Evolutionary conservation across 2,329 filamentous ascomycete genomes (phyloP), one percentile per base, ranked within the genome.

Genomic region (Ramichloridium luteum): DNA sequence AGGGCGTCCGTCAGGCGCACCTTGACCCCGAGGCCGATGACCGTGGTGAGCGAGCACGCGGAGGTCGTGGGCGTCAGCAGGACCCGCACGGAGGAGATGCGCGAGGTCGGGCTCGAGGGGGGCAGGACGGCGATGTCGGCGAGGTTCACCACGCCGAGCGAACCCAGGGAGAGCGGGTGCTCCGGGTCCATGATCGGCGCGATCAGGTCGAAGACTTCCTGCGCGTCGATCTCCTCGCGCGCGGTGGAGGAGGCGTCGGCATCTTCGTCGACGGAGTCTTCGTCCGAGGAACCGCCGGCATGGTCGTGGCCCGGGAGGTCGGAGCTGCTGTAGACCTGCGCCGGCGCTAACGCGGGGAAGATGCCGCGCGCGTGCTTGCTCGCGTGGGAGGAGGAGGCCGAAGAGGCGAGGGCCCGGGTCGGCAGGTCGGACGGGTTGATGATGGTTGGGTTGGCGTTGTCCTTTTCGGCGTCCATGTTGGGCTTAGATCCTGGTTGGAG

Each of bases 151-250:
- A 98, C 90, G 18, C 86, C 85, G 25, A 98, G 70, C 49, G 90
- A 85, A 39, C 86, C 90, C 29, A 98, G 72, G 3, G 88, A 93
- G 32, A 94, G 74, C 22, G 90, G 90, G 54, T 98, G 90, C 61
- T 98, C 90, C 2, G 90, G 90, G 57, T 98, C 90, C 14, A 83
- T 88, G 50, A 98, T 94, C 46, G 81, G 80, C 41, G 85, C 83
- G 48, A 98, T 90, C 39, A 98, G 70, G 62, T 98, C 88, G 54
- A 88, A 98, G 25, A 98, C 88, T 59, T 98, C 90, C 57, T 94
- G 90, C 56, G 92, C 83, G 53, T 98, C 90, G 45, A 98, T 93
- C 35, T 81, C 80, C 47, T 96, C 86, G 20, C 76, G 67, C 1
- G 65, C 62, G 29, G 74, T 68, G n/a, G n/a, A n/a, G n/a, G n/a